phyloP scores from a whole-genome alignment of 1,284 basidiomycete genomes.

The Ceratobasidium papillatum region DNA sequence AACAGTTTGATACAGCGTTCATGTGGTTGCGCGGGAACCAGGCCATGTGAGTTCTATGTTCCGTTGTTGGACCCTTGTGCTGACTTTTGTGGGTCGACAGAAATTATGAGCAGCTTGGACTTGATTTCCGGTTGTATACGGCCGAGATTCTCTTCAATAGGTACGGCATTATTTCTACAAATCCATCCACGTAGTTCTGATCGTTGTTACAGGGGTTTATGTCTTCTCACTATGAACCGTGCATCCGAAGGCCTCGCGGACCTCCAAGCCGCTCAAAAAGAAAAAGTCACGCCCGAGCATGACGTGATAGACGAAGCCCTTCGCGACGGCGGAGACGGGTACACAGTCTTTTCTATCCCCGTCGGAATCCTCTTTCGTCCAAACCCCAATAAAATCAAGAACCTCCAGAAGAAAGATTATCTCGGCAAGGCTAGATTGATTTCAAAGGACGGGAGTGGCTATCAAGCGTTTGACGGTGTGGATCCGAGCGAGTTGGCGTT shows the following conservation, averaged over 20 bases:
- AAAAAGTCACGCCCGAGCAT: constrained; percentile 83
- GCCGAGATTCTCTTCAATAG: constrained; percentile 90
- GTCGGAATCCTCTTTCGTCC: constrained; percentile 88
- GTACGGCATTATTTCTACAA: constrained; percentile 42
- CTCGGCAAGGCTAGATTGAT: constrained; percentile 88
- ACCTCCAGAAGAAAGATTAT: constrained; percentile 83
- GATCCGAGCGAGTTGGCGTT: constrained; percentile 52
- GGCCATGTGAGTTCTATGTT: constrained; percentile 65
- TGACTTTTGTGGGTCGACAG: constrained; percentile 53
- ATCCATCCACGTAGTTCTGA: background rate
- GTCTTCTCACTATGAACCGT: constrained; percentile 69
- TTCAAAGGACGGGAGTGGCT: constrained; percentile 73
- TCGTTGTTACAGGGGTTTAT: constrained; percentile 59
- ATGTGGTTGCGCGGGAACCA: constrained; percentile 83
- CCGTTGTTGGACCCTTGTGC: background rate
- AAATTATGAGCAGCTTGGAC: constrained; percentile 87
- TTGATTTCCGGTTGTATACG: constrained; percentile 84
- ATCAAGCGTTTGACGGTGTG: constrained; percentile 80
- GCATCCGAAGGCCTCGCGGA: constrained; percentile 70
- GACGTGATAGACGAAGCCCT: constrained; percentile 90
- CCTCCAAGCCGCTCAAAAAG: constrained; percentile 70
- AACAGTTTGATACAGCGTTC: constrained; percentile 84
- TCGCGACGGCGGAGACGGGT: constrained; percentile 75
- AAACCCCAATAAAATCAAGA: constrained; percentile 84
- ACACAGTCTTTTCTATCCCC: constrained; percentile 87